These are phyloP conservation scores for Scheffersomyces parashehatae DNA, from an alignment of 1,139 yeast species.

Conservation along the genomic window DNA sequence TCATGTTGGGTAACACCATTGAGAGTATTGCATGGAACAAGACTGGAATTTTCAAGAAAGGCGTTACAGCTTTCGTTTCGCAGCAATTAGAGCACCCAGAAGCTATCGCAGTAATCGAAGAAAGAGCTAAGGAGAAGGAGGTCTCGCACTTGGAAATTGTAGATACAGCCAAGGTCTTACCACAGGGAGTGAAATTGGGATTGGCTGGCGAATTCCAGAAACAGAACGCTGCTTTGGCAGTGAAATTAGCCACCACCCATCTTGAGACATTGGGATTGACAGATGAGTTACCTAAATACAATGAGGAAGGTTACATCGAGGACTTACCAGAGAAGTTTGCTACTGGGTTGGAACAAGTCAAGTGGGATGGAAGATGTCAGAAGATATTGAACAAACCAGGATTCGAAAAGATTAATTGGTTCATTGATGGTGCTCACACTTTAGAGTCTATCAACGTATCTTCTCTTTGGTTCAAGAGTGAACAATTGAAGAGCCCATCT, in stretches of 20 bases:
- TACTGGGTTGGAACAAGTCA: constrained; percentile 65
- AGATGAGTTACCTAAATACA: constrained; percentile 23
- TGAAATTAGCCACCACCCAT: constrained; percentile 68
- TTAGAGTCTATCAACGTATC: constrained; percentile 81
- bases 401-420: constrained; percentile 63
- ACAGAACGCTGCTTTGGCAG: constrained; percentile 85
- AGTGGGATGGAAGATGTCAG: constrained; percentile 97
- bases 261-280: constrained; percentile 47
- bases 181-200: constrained; percentile 57
- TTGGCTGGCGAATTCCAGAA: constrained; percentile 85
- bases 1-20: constrained; percentile 84
- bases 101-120: constrained; percentile 52
- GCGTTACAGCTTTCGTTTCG: constrained; percentile 65
- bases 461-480: constrained; percentile 68
- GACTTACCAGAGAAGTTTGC: constrained; percentile 57
- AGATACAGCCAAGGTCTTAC: constrained; percentile 30
- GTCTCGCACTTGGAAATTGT: constrained; percentile 56
- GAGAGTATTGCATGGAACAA: constrained; percentile 96
- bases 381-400: constrained; percentile 46
- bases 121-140: constrained; percentile 66
- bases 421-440: constrained; percentile 95
- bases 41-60: constrained; percentile 83
- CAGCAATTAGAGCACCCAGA: constrained; percentile 55
- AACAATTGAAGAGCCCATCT: constrained; percentile 7
- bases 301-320: constrained; percentile 16